phyloP scores from a whole-genome alignment of 2,329 filamentous ascomycete species.

The Nemania bipapillata region DNA sequence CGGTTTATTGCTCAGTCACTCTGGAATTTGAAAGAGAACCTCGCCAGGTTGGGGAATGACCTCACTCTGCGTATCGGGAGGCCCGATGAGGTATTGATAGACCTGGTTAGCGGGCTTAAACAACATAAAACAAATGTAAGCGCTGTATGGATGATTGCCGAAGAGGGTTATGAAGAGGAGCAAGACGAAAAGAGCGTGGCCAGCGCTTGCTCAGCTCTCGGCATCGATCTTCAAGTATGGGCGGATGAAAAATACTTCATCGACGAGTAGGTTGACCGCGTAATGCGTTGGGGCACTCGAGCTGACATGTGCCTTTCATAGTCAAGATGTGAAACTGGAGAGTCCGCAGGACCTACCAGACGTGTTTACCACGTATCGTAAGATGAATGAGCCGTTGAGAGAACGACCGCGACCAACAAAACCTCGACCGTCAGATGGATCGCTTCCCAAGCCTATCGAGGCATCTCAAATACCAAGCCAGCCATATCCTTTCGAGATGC shows the following conservation, averaged over 20 bases:
- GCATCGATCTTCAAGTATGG: constrained; percentile 72
- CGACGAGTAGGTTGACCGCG: constrained; percentile 72
- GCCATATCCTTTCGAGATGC: constrained; percentile 70
- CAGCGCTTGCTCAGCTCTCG: constrained; percentile 62
- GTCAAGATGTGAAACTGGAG: constrained; percentile 72
- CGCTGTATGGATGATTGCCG: constrained; percentile 78
- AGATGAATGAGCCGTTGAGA: constrained; percentile 76
- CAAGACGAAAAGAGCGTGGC: constrained; percentile 69
- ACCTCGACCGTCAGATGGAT: constrained; percentile 61
- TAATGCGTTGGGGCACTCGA: not conserved
- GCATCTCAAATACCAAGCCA: constrained; percentile 66
- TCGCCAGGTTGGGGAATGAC: constrained; percentile 69
- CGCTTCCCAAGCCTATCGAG: constrained; percentile 68
- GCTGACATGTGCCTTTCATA: constrained; percentile 50
- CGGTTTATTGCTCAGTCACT: constrained; percentile 78
- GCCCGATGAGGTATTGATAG: constrained; percentile 66
- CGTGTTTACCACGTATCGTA: constrained; percentile 79
- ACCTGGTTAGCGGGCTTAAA: constrained; percentile 64
- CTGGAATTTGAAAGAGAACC: constrained; percentile 74
- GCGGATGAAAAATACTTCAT: constrained; percentile 81
- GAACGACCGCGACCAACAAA: constrained; percentile 69
- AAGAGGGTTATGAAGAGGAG: constrained; percentile 76
- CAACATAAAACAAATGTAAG: constrained; percentile 61
- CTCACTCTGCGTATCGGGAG: constrained; percentile 73
- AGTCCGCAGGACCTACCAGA: constrained; percentile 72